Evolutionary conservation across 169 alveolate species (phyloP).

Genomic region (Plasmodium yoelii): DNA sequence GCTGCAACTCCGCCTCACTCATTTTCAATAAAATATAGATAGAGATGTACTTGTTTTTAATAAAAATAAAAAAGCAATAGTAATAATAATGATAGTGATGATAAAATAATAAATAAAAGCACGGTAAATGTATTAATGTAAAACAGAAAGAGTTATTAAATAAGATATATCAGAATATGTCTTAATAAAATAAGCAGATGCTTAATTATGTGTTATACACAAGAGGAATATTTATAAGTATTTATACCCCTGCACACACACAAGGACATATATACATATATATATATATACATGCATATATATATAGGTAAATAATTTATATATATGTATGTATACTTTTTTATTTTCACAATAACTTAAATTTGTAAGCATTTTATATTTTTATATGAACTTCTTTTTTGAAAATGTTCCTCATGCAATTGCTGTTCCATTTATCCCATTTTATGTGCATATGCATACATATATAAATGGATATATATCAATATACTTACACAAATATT

Average conservation of each 20-base stretch:
- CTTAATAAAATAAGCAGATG: neutral
- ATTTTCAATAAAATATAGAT: conserved; percentile 25
- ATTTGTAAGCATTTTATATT: neutral
- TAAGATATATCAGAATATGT: neutral
- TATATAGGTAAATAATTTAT: neutral
- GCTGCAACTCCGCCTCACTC: conserved; percentile 86
- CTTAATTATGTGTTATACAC: neutral
- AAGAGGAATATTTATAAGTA: no score
- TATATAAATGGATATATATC: neutral
- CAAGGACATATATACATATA: neutral
- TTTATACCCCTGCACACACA: no score
- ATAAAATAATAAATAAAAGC: neutral
- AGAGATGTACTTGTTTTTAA: neutral
- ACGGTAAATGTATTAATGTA: neutral
- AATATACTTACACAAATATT: conserved; percentile 10
- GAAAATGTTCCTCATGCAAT: no score
- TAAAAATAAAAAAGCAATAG: conserved; percentile 6
- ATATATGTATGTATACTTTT: neutral
- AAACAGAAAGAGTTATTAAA: neutral
- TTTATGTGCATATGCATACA: conserved; percentile 5
- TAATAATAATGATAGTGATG: neutral
- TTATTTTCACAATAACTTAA: neutral
- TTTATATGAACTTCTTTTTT: no score
- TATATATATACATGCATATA: conserved; percentile 15
- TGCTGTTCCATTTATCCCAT: no score